Conservation (phyloP, 371 early-diverging fungal genomes). For the Blakeslea trispora region DNA sequence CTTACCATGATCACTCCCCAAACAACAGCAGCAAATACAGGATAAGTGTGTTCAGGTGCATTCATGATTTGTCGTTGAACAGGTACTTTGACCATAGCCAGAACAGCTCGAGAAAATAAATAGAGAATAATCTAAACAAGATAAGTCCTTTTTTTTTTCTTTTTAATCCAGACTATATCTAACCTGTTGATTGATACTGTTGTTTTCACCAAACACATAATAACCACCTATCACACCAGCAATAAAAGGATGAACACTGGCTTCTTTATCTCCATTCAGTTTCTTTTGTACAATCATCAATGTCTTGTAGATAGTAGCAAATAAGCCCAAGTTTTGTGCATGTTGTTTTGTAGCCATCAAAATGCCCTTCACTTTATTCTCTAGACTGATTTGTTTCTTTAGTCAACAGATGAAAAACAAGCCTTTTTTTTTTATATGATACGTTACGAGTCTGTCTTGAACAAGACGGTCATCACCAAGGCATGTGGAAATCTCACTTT, state of each 20-base stretch:
- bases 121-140: slow-evolving; percentile 86
- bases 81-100: slow-evolving; percentile 84
- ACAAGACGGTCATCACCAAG: slow-evolving; percentile 95
- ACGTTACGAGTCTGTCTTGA: slow-evolving; percentile 83
- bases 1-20: slow-evolving; percentile 95
- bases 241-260: slow-evolving; percentile 79
- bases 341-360: slow-evolving; percentile 90
- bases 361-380: slow-evolving; percentile 75
- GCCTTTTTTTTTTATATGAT: too few species aligned
- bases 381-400: slow-evolving; percentile 42
- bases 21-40: slow-evolving; percentile 90
- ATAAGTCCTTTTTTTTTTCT: too few species aligned
- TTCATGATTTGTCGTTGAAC: slow-evolving; percentile 71
- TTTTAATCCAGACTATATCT: neutral
- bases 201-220: slow-evolving; percentile 93
- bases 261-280: slow-evolving; percentile 73
- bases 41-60: slow-evolving; percentile 81
- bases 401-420: too few species aligned
- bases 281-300: slow-evolving; percentile 75
- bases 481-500: slow-evolving; percentile 98
- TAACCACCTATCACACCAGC: slow-evolving; percentile 96
- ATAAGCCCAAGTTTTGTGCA: slow-evolving; percentile 86
- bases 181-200: slow-evolving; percentile 94
- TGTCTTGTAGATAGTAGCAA: slow-evolving; percentile 93
- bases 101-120: slow-evolving; percentile 87